Evolutionary conservation across 2,329 filamentous ascomycete genomes (phyloP), one percentile per base, ranked within the genome.

Genomic region (Xylariales sp.): DNA sequence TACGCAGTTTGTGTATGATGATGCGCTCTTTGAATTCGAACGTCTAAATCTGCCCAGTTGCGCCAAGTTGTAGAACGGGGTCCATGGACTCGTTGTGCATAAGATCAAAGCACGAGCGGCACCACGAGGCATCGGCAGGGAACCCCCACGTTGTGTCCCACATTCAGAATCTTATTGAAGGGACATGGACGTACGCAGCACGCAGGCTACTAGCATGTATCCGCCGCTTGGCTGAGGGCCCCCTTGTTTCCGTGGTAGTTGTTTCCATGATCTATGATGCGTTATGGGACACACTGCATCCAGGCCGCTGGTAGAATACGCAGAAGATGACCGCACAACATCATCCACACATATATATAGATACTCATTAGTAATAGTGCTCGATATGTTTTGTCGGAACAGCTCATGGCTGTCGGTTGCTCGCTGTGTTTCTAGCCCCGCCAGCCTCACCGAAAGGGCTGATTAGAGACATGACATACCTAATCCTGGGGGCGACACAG

Each of bases 131-230:
- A 39, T 39, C 23, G 34, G 52, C 52, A 12, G 18, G 52, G n/a
- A 16, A 28, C 36, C 62, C 54, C 45, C 54, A 52, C 53, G 28
- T 49, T 30, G 36, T 5, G 46, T 58, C 28, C 62, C 54, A 64
- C 54, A 58, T 45, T 45, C 39, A 23, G 45, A 64, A 57, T 6
- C 10, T 36, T 49, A 52, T 52, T 39, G 12, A 52, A 57, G 9
- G 12, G 12, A 6, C 36, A 39, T 18, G 16, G 2, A 41, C 45
- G n/a, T 28, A 36, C 50, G 45, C 16, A 45, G 48, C 5, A 49
- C 41, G 23, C 14, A 36, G n/a, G 34, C 39, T 10, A 6, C n/a
- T 54, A n/a, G 8, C 12, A 53, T 36, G 49, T 46, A 28, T 18
- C 49, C 49, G 30, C 49, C 49, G 30, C 49, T 34, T 55, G 30